Percentiles rank a stretch among this genome's conserved stretches.
Evolutionary conservation across 106 monocot species (phyloP).

Genomic region (Dioscorea alata): DNA sequence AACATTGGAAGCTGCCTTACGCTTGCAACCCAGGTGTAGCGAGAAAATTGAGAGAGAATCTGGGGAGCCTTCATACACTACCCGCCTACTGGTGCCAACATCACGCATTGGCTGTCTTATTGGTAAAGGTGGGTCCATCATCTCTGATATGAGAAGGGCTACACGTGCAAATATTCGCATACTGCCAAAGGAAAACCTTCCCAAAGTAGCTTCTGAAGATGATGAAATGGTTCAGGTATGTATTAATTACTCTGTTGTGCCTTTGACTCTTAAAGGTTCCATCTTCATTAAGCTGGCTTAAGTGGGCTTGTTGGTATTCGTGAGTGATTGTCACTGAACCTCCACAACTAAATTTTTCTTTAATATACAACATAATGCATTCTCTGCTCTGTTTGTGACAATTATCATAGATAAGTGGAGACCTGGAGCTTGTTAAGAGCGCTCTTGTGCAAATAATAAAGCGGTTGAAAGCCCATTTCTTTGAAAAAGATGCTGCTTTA

Average conservation of each 20-base stretch:
- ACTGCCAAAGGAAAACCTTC: constrained; percentile 84
- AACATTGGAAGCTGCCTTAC: constrained; percentile 84
- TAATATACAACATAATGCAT: background rate
- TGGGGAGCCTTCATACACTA: constrained; percentile 59
- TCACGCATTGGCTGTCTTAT: constrained; percentile 96
- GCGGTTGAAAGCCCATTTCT: constrained; percentile 77
- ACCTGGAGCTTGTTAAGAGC: constrained; percentile 65
- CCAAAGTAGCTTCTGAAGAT: constrained; percentile 87
- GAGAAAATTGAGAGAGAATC: constrained; percentile 78
- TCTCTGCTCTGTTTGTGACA: background rate
- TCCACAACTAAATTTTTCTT: background rate
- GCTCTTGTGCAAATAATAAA: constrained; percentile 87
- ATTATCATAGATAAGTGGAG: constrained; percentile 75
- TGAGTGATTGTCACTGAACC: too few species aligned
- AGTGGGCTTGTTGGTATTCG: too few species aligned
- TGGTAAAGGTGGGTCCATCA: constrained; percentile 92
- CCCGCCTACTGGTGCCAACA: constrained; percentile 82
- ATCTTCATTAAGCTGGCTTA: too few species aligned
- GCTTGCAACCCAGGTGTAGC: constrained; percentile 88
- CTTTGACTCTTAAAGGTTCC: constrained; percentile 3
- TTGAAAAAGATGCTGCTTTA: constrained; percentile 76
- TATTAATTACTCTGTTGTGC: background rate
- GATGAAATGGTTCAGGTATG: constrained; percentile 99
- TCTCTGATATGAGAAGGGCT: constrained; percentile 81
- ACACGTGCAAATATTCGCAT: constrained; percentile 92